Evolutionary conservation across 805 yeast genomes (phyloP).

Genomic region (Yarrowia divulgata): DNA sequence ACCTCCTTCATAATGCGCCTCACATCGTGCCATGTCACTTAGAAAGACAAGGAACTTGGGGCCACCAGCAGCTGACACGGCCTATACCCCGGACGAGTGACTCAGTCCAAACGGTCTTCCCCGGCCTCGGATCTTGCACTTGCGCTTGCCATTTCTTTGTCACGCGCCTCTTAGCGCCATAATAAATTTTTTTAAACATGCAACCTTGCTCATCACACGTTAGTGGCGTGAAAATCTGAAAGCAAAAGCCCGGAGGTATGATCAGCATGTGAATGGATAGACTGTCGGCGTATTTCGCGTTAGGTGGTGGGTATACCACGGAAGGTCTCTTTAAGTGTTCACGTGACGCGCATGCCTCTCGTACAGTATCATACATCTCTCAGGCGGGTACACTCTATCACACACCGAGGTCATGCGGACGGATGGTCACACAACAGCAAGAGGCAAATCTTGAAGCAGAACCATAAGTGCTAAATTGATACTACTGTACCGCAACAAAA

Average conservation of each 20-base stretch:
- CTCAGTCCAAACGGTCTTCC: too few relatives aligned
- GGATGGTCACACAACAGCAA: conserved; percentile 9
- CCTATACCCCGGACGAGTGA: not conserved
- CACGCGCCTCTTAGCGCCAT: not conserved
- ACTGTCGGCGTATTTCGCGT: too few relatives aligned
- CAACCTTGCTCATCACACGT: not conserved
- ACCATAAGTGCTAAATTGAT: conserved; percentile 5
- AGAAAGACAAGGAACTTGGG: too few relatives aligned
- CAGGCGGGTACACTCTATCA: not conserved
- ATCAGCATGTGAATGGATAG: too few relatives aligned
- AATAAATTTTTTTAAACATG: not conserved
- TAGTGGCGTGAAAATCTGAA: not conserved
- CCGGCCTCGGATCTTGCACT: too few relatives aligned
- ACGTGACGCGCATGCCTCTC: not conserved
- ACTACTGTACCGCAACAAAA: conserved; percentile 7
- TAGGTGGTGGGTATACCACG: too few relatives aligned
- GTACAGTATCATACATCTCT: not conserved
- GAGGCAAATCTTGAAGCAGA: conserved; percentile 1
- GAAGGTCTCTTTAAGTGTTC: not conserved
- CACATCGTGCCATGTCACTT: too few relatives aligned
- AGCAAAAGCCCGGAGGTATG: not conserved
- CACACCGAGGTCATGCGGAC: conserved; percentile 18
- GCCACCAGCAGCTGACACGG: not conserved
- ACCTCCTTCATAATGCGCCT: too few relatives aligned
- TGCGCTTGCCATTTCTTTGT: not conserved